Evolutionary conservation across 345 rosid species (phyloP), one percentile per base, ranked within the genome.

Genomic region (Eucalyptus cloeziana): DNA sequence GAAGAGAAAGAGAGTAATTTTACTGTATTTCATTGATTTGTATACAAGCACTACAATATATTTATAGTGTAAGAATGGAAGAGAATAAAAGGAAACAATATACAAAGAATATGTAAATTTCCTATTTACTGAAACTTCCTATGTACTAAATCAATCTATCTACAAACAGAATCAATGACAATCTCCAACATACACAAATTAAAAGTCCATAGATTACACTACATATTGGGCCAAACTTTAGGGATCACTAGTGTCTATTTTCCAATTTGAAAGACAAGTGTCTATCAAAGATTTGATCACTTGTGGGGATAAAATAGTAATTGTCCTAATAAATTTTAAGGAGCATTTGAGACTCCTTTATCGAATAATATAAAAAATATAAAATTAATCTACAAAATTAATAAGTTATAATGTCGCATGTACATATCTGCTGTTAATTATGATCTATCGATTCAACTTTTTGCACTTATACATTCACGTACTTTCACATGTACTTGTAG

Each of bases 181-280:
- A 37, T 37, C 37, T 37, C 37, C 37, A 37, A 37, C 37, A 37
- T n/a, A n/a, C 40, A 52, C 8, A 52, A 52, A 52, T 52, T 52
- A 19, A 52, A 52, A 52, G 24, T 52, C 2, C 4, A 0, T 52
- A 19, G 24, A 52, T 52, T 24, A 19, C 10, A 64, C 1, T 64
- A 2, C 2, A 64, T 31, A 64, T n/a, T 64, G 19, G 37, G 71
- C 5, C 31, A 64, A 64, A n/a, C 0, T 30, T 64, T 64, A 30
- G 4, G 10, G 33, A 64, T 64, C 31, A 3, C 1, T 62, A 3
- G 0, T 0, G 33, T n/a, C 58, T 21, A 64, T 13, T 64, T 96
- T 91, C 10, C 93, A 87, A 94, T 94, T 94, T 97, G 96, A 94
- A 94, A 93, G 98, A 97, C 92, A 51, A 93, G 58, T 90, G 87